Base-by-base conservation (phyloP, 441 rosid genomes). In the Adansonia gregorii region DNA sequence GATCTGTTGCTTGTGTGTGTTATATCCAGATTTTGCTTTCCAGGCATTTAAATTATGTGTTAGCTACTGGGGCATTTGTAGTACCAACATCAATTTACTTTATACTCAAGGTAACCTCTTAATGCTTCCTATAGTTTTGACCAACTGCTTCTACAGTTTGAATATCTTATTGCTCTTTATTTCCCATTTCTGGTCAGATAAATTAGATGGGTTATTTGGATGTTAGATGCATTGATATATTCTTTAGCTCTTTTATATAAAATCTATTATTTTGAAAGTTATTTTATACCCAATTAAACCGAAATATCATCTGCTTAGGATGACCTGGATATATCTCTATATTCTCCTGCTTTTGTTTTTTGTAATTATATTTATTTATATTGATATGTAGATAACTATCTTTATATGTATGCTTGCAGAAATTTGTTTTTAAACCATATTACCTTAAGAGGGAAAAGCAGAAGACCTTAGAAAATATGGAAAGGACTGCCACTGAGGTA, bases 81-180 rank as follows among this genome's bases (percentile, higher is more conserved):
- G 72, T 97, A 80, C 99, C 99, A 55, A 85, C 97, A 79, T 94
- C 99, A 49, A 64, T 89, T 54, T 97, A 89, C 94, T 91, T 97
- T 78, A 78, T 90, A 81, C 88, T 94, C 31, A 93, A 97, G 98
- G 99, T 94, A 79, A 77, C 81, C 75, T 56, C 67, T 76, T 49
- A 3, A 67, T 48, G n/a, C 74, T 58, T 43, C 55, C 56, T 19
- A 2, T 22, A 55, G 51, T 60, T 24, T 63, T 73, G 69, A 45
- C 55, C 75, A 54, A 65, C 48, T 56, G 35, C 41, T 56, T 75
- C 19, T 60, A 46, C 67, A 71, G 55, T 69, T 78, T 49, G 59
- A 70, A 46, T 72, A 19, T 60, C 63, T 35, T 51, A 39, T 41
- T 22, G 43, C 56, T 73, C 22, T 46, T 61, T 63, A 46, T 67